Evolutionary conservation across 805 yeast species (phyloP).

Genomic region (Cyberlindnera maclurae): DNA sequence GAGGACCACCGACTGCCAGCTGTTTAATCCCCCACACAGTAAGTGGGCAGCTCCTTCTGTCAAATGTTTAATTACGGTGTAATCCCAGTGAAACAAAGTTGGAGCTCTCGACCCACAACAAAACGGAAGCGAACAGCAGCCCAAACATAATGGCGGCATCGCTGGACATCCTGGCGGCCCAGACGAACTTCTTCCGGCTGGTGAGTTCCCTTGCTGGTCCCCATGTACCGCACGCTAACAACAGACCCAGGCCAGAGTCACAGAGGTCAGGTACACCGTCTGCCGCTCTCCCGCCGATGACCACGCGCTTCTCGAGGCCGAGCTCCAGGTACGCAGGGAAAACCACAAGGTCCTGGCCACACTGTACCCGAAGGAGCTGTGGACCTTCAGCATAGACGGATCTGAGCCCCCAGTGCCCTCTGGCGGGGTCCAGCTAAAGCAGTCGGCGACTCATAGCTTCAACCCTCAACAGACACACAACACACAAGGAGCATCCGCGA

Average conservation of each 20-base stretch:
- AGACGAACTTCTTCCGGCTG: constrained; percentile 19
- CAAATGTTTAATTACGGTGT: too few species aligned
- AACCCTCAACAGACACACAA: constrained; percentile 14
- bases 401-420: constrained; percentile 28
- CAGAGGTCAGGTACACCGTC: constrained; percentile 16
- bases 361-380: constrained; percentile 33
- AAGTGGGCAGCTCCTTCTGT: too few species aligned
- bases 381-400: constrained; percentile 36
- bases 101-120: too few species aligned
- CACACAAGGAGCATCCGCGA: constrained; percentile 19
- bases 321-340: constrained; percentile 29
- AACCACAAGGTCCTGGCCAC: constrained; percentile 31
- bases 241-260: constrained; percentile 8
- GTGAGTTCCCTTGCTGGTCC: constrained; percentile 10
- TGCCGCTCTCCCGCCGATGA: constrained; percentile 24
- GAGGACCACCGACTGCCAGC: too few species aligned
- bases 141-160: constrained; percentile 1
- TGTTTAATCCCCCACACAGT: too few species aligned
- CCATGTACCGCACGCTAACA: neutral
- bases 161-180: constrained; percentile 12
- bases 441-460: constrained; percentile 11
- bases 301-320: constrained; percentile 36
- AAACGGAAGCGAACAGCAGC: neutral
- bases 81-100: too few species aligned
- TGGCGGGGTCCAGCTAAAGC: constrained; percentile 12